Percentiles rank a stretch among this genome's conserved stretches.
These are phyloP conservation scores for Talaromyces sp. DNA, from an alignment of 2,329 filamentous ascomycete genomes.

Conservation along the genomic window DNA sequence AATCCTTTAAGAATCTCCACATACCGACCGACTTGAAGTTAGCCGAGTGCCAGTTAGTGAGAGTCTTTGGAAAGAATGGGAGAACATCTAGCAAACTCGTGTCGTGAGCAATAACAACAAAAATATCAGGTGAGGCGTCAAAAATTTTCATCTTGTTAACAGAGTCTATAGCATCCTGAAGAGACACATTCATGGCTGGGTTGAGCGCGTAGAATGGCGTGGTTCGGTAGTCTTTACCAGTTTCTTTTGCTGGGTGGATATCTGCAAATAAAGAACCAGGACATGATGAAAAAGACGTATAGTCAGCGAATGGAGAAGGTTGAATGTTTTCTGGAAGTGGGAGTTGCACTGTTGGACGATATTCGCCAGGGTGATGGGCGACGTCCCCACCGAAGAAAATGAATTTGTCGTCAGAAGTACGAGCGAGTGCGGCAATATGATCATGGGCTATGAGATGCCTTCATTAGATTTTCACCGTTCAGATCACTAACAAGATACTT, in stretches of 20 bases:
- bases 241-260: not conserved
- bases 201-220: slow-evolving; percentile 8
- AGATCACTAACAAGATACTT: not conserved
- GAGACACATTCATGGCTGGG: not conserved
- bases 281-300: not conserved
- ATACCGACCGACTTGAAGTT: no score
- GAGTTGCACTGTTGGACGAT: slow-evolving; percentile 34
- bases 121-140: slow-evolving; percentile 11
- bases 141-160: slow-evolving; percentile 9
- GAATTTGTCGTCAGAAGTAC: slow-evolving; percentile 31
- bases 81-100: no score
- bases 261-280: not conserved
- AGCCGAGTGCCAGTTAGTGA: no score
- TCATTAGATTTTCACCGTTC: not conserved
- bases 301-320: not conserved
- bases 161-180: not conserved
- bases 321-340: not conserved
- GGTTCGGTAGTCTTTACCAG: not conserved
- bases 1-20: no score
- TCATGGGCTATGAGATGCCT: not conserved
- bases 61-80: no score
- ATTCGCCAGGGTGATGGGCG: slow-evolving; percentile 44
- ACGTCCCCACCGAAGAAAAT: slow-evolving; percentile 23
- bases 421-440: slow-evolving; percentile 40
- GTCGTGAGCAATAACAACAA: slow-evolving; percentile 19